These are phyloP conservation scores for Clavispora carvajalis DNA, from an alignment of 805 yeast species.

Conservation along the genomic window DNA sequence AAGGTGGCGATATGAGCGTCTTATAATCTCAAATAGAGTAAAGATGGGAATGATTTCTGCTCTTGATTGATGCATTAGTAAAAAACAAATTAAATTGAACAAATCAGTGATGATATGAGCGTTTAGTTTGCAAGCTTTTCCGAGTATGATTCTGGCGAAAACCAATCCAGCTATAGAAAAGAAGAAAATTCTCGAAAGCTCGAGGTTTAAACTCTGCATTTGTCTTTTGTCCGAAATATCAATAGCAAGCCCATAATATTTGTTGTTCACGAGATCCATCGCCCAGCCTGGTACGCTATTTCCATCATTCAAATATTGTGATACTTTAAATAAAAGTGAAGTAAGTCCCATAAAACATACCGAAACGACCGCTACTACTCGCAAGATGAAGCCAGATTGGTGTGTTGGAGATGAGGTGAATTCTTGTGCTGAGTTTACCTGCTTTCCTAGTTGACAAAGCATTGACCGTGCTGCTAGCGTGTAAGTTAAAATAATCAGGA, in stretches of 20 bases:
- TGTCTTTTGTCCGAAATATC: slow-evolving; percentile 17
- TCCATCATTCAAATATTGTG: slow-evolving; percentile 51
- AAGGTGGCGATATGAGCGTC: slow-evolving; percentile 15
- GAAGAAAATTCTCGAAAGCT: slow-evolving; percentile 22
- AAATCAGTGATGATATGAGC: slow-evolving; percentile 31
- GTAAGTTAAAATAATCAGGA: slow-evolving; percentile 39
- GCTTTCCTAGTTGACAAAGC: slow-evolving; percentile 21
- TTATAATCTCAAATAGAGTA: slow-evolving; percentile 29
- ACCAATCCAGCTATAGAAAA: slow-evolving; percentile 25
- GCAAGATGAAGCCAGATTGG: no score
- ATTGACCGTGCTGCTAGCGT: slow-evolving; percentile 15
- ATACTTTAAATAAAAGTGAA: slow-evolving; percentile 50
- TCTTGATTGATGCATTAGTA: slow-evolving; percentile 52
- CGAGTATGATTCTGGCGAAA: slow-evolving; percentile 23
- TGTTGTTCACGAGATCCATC: slow-evolving; percentile 20
- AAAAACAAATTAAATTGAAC: slow-evolving; percentile 29
- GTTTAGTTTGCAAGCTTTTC: slow-evolving; percentile 19
- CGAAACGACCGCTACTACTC: slow-evolving; percentile 38
- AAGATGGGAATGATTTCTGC: slow-evolving; percentile 53
- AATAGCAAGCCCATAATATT: slow-evolving; percentile 23
- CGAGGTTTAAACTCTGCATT: slow-evolving; percentile 20
- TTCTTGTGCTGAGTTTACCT: slow-evolving; percentile 16
- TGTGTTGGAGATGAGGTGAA: no score
- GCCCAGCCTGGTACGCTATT: slow-evolving; percentile 44
- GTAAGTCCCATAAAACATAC: slow-evolving; percentile 43